Percentiles rank a stretch among this genome's conserved stretches.
Conservation (phyloP, 345 rosid species). For the Populus tremula region DNA sequence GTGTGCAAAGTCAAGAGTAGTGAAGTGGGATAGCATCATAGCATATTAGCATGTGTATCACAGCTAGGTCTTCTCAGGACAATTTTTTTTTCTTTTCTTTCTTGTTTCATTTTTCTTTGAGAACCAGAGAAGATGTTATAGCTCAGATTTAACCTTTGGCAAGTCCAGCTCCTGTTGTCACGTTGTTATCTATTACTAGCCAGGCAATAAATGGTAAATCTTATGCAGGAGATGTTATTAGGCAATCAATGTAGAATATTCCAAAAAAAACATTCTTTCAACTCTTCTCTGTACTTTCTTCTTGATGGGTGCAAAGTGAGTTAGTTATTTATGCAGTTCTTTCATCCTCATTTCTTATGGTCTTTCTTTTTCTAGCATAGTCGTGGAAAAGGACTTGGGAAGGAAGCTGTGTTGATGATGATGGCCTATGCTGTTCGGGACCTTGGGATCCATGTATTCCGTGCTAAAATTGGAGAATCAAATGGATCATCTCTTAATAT, state of each 20-base stretch:
- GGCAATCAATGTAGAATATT: not conserved
- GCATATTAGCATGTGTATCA: not conserved
- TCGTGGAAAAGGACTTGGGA: slow-evolving; percentile 90
- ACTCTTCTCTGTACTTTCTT: not conserved
- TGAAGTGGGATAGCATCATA: no score
- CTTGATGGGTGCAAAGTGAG: not conserved
- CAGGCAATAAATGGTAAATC: not conserved
- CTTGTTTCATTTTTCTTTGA: not conserved
- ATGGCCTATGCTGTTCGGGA: slow-evolving; percentile 72
- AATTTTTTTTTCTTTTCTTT: not conserved
- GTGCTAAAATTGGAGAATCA: slow-evolving; percentile 80
- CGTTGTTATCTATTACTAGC: no score
- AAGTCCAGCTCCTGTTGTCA: no score
- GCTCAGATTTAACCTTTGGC: no score
- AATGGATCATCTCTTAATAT: slow-evolving; percentile 67
- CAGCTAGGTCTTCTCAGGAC: not conserved
- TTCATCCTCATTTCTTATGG: slow-evolving; percentile 15
- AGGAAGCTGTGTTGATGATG: slow-evolving; percentile 84
- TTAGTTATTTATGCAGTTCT: not conserved
- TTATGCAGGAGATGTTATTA: not conserved
- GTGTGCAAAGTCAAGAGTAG: no score
- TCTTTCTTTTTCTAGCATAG: slow-evolving; percentile 56
- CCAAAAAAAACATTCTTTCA: slow-evolving; percentile 2
- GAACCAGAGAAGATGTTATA: not conserved
- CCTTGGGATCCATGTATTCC: slow-evolving; percentile 58